A percentile compares a stretch with the other conserved stretches of the same genome.
These are phyloP conservation scores for Candida andamanensis DNA, from an alignment of 805 yeast genomes.

Conservation along the genomic window DNA sequence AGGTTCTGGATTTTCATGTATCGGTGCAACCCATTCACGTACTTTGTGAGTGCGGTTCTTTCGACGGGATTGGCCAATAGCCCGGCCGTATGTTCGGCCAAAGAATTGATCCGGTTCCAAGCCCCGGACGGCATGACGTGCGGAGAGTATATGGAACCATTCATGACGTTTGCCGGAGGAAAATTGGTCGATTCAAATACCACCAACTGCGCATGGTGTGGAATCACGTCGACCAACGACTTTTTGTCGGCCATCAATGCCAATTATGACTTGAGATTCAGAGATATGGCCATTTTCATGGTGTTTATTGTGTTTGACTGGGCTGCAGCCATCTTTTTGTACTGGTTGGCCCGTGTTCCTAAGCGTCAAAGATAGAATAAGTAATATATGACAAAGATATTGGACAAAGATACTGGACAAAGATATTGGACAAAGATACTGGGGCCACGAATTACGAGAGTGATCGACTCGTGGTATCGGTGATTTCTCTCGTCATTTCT, in stretches of 20 bases:
- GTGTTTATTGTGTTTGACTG: constrained; percentile 30
- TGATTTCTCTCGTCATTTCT: no score
- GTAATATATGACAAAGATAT: no score
- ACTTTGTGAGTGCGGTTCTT: constrained; percentile 52
- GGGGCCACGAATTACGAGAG: no score
- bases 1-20: constrained; percentile 69
- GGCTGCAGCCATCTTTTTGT: constrained; percentile 25
- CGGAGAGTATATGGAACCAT: constrained; percentile 20
- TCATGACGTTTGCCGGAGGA: constrained; percentile 35
- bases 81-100: constrained; percentile 30
- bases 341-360: constrained; percentile 73
- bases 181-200: constrained; percentile 37
- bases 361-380: constrained; percentile 44
- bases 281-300: constrained; percentile 53
- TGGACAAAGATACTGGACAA: no score
- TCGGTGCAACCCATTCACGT: constrained; percentile 61
- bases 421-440: no score
- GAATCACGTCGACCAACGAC: constrained; percentile 49
- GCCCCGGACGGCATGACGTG: constrained; percentile 24
- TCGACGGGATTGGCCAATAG: constrained; percentile 23
- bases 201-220: constrained; percentile 60
- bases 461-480: no score
- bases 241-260: constrained; percentile 47
- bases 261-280: constrained; percentile 49
- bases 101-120: constrained; percentile 16